Conservation (phyloP, 1,139 yeast genomes). For the Hyphopichia burtonii region DNA sequence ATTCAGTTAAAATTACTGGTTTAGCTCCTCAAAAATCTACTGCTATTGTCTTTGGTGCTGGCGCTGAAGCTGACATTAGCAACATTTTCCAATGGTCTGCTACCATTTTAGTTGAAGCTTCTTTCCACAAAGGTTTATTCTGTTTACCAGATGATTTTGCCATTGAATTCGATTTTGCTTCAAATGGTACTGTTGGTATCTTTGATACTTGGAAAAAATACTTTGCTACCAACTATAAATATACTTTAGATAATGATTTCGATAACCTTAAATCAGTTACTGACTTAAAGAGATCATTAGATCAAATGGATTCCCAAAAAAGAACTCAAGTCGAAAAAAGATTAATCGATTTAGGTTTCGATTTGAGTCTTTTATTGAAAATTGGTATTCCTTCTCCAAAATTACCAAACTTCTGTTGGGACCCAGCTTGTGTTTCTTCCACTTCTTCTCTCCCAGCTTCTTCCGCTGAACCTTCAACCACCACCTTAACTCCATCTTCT, state of each 20-base stretch:
- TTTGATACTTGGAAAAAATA: constrained; percentile 15
- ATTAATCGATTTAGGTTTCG: constrained; percentile 3
- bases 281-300: constrained; percentile 7
- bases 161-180: constrained; percentile 19
- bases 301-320: constrained; percentile 4
- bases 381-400: constrained; percentile 12
- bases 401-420: constrained; percentile 21
- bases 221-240: constrained; percentile 17
- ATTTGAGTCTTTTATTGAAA: constrained; percentile 11
- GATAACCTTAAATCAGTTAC: constrained; percentile 4
- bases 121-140: constrained; percentile 12
- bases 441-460: constrained; percentile 6
- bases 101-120: constrained; percentile 16
- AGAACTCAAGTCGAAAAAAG: constrained; percentile 11
- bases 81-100: constrained; percentile 19
- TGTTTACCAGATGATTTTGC: constrained; percentile 22
- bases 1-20: constrained; percentile 11
- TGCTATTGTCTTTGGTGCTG: constrained; percentile 14
- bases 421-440: constrained; percentile 3
- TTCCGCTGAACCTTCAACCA: constrained; percentile 2
- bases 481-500: constrained; percentile 7
- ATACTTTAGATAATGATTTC: constrained; percentile 11
- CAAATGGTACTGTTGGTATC: constrained; percentile 12
- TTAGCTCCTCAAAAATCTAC: constrained; percentile 11
- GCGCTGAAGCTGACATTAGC: constrained; percentile 10